phyloP scores from a whole-genome alignment of 1,284 basidiomycete genomes.

The Bjerkandera adusta region DNA sequence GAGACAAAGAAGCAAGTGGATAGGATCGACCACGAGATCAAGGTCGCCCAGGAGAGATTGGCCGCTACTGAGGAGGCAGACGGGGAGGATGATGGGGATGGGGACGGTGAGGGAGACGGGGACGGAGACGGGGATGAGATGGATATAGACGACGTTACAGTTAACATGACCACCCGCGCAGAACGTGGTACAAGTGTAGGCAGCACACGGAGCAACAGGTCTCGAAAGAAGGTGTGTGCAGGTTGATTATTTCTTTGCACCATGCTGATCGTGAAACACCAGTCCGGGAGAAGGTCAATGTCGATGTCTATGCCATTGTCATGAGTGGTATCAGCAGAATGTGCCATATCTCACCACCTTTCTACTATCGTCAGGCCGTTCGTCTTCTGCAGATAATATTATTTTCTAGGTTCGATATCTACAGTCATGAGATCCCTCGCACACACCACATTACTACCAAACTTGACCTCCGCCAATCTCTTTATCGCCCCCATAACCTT shows the following conservation, averaged over 20 bases:
- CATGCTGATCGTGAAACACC: too few relatives aligned
- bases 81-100: conserved; percentile 23
- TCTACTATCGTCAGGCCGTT: too few relatives aligned
- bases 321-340: too few relatives aligned
- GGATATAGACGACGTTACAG: conserved; percentile 38
- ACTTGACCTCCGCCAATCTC: conserved; percentile 51
- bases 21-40: conserved; percentile 80
- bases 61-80: conserved; percentile 44
- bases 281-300: too few relatives aligned
- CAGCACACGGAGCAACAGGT: too few relatives aligned
- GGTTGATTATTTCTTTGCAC: too few relatives aligned
- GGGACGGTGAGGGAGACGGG: conserved; percentile 32
- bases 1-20: conserved; percentile 90
- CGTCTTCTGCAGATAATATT: conserved; percentile 13
- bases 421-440: conserved; percentile 73
- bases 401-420: conserved; percentile 41
- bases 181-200: too few relatives aligned
- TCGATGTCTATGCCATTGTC: too few relatives aligned
- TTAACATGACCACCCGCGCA: too few relatives aligned
- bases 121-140: conserved; percentile 48
- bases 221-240: too few relatives aligned
- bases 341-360: too few relatives aligned
- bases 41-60: conserved; percentile 66
- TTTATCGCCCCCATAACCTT: conserved; percentile 62
- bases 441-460: conserved; percentile 52